A percentile compares a stretch with the other conserved stretches of the same genome.
Conservation (phyloP, 768 basidiomycete genomes). For the Leccinum ochraceum region DNA sequence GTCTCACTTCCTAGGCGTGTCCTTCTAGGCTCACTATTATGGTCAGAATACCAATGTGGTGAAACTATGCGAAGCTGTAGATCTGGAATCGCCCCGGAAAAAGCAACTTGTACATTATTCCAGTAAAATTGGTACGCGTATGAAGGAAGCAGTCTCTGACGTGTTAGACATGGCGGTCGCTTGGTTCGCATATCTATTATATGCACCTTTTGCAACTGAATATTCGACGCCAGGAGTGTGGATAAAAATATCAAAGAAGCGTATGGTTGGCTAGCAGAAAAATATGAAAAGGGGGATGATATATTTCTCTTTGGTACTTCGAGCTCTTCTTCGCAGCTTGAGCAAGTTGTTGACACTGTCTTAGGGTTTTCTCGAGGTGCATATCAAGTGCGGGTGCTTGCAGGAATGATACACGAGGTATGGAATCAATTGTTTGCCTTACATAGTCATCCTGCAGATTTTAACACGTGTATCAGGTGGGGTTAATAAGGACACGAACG, state of each 20-base stretch:
- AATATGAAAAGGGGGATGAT: not conserved
- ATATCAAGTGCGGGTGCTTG: not conserved
- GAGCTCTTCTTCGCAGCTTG: not conserved
- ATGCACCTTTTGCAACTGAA: not conserved
- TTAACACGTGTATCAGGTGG: not conserved
- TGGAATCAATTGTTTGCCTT: not conserved
- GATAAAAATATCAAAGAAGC: not conserved
- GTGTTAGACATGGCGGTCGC: slow-evolving; percentile 10
- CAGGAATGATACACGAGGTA: slow-evolving; percentile 2
- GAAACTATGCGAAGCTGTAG: slow-evolving; percentile 5
- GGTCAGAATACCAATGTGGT: slow-evolving; percentile 2
- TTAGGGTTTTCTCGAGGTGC: not conserved
- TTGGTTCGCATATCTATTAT: not conserved
- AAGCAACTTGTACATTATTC: slow-evolving; percentile 34
- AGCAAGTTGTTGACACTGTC: not conserved
- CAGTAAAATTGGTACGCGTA: slow-evolving; percentile 36
- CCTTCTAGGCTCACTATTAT: not conserved
- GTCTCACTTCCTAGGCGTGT: not conserved
- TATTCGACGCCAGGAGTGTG: not conserved
- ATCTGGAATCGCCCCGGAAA: slow-evolving; percentile 5
- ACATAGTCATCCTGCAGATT: not conserved
- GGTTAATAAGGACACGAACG: not conserved
- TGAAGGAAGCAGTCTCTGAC: slow-evolving; percentile 11
- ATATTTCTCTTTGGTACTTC: not conserved
- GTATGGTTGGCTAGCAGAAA: not conserved